Percentiles rank a stretch among this genome's conserved stretches.
phyloP scores from a whole-genome alignment of 169 alveolate species.

The Pseudocohnilembus persalinus region DNA sequence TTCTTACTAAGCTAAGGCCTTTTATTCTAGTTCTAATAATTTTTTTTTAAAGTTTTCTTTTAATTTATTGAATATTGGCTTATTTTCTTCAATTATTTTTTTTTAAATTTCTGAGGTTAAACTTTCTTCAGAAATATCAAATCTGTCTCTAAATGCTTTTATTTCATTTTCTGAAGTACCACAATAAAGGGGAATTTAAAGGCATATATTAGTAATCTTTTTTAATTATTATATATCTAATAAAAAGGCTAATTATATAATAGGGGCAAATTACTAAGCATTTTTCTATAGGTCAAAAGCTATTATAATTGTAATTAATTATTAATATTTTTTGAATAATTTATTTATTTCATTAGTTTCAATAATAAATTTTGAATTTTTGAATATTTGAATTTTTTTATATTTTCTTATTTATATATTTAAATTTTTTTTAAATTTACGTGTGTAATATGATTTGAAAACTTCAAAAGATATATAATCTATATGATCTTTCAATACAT shows the following conservation, averaged over 20 bases:
- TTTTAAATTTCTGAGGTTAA: conserved; percentile 23
- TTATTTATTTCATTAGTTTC: too few relatives aligned
- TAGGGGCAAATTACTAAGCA: conserved; percentile 17
- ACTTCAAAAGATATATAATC: conserved; percentile 20
- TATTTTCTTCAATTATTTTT: conserved; percentile 29
- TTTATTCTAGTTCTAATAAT: conserved; percentile 20
- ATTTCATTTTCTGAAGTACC: conserved; percentile 30
- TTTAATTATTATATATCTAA: conserved; percentile 19
- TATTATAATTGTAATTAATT: too few relatives aligned
- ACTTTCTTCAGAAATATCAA: conserved; percentile 13
- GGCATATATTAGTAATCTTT: conserved; percentile 18
- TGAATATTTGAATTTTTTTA: too few relatives aligned
- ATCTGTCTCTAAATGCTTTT: conserved; percentile 19
- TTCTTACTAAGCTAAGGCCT: conserved; percentile 22
- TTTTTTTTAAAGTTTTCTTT: conserved; percentile 13
- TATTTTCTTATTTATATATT: too few relatives aligned
- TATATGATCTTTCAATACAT: conserved; percentile 24
- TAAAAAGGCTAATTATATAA: conserved; percentile 16
- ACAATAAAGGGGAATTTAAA: conserved; percentile 22
- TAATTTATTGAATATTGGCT: conserved; percentile 16
- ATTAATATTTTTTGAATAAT: too few relatives aligned
- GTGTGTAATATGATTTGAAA: conserved; percentile 8
- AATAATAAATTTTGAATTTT: too few relatives aligned
- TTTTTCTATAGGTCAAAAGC: conserved; percentile 19
- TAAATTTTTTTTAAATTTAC: too few relatives aligned